A percentile compares a stretch with the other conserved stretches of the same genome.
phyloP scores from a whole-genome alignment of 2,329 filamentous ascomycete genomes.

The Escovopsis weberi region DNA sequence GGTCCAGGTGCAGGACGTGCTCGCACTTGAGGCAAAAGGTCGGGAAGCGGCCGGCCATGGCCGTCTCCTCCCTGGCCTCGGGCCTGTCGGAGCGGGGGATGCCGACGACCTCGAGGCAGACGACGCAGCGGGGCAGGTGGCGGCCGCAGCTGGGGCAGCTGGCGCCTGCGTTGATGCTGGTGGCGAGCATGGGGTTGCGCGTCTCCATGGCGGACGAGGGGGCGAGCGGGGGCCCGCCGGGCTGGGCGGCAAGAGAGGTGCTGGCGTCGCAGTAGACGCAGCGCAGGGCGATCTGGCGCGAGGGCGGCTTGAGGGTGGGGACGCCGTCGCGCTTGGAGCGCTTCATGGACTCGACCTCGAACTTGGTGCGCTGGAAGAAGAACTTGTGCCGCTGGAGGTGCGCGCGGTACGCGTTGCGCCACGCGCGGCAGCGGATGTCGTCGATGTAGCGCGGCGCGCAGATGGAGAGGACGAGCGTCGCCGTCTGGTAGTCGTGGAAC shows the following conservation, averaged over 20 bases:
- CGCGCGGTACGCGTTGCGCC: conserved; percentile 57
- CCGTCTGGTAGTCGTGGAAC: conserved; percentile 66
- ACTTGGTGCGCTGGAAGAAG: conserved; percentile 62
- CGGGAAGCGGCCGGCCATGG: conserved; percentile 44
- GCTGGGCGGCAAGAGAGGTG: conserved; percentile 32
- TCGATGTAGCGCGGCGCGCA: conserved; percentile 63
- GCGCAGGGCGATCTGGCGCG: conserved; percentile 57
- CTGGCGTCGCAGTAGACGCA: conserved; percentile 63
- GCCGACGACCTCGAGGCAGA: conserved; percentile 53
- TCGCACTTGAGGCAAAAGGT: conserved; percentile 56
- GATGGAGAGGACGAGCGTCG: conserved; percentile 58
- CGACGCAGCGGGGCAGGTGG: conserved; percentile 51
- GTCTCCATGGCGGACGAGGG: conserved; percentile 18
- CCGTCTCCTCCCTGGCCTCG: conserved; percentile 34
- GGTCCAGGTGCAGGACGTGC: conserved; percentile 53
- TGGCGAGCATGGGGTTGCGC: conserved; percentile 42
- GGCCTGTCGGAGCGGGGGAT: conserved; percentile 45
- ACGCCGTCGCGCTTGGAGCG: conserved; percentile 49
- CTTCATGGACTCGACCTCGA: conserved; percentile 62
- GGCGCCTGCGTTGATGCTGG: conserved; percentile 44
- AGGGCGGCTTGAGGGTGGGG: conserved; percentile 48
- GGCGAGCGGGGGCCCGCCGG: conserved; percentile 8
- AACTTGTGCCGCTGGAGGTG: conserved; percentile 58
- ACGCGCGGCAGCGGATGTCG: conserved; percentile 59
- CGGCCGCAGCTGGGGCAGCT: conserved; percentile 53